A percentile compares a stretch with the other conserved stretches of the same genome.
Conservation (phyloP, 1,284 basidiomycete genomes). For the Sanghuangporus baumii region DNA sequence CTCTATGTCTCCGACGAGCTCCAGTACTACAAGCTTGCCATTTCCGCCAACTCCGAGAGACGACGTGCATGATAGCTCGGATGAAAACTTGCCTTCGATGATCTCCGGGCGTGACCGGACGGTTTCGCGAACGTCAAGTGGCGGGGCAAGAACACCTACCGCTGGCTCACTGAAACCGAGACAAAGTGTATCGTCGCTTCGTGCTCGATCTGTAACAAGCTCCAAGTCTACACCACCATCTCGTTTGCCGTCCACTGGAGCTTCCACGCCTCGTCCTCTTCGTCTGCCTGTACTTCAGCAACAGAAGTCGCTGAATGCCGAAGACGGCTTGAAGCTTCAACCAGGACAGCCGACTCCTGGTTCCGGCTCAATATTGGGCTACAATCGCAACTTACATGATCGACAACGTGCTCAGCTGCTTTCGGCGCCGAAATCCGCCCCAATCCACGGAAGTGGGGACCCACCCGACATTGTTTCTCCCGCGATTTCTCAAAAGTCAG, state of each 20-base stretch:
- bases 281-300: constrained; percentile 17
- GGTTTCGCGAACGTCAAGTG: neutral
- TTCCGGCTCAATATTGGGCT: constrained; percentile 28
- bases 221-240: constrained; percentile 8
- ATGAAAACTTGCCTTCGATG: neutral
- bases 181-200: neutral
- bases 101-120: neutral
- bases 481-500: neutral
- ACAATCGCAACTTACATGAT: constrained; percentile 37
- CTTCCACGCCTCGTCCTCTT: constrained; percentile 15
- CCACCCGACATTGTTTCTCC: neutral
- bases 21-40: constrained; percentile 10
- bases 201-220: neutral
- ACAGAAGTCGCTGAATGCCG: neutral
- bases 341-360: constrained; percentile 27
- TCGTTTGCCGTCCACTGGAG: neutral
- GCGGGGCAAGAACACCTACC: constrained; percentile 11
- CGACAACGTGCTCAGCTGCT: constrained; percentile 25
- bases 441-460: neutral
- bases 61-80: neutral
- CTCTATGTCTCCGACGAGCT: constrained; percentile 16
- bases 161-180: neutral
- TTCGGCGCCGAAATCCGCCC: constrained; percentile 22
- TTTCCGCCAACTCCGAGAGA: constrained; percentile 15
- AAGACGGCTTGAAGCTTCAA: constrained; percentile 15